Evolutionary conservation across 345 rosid genomes (phyloP).

Genomic region (Citrus medica): DNA sequence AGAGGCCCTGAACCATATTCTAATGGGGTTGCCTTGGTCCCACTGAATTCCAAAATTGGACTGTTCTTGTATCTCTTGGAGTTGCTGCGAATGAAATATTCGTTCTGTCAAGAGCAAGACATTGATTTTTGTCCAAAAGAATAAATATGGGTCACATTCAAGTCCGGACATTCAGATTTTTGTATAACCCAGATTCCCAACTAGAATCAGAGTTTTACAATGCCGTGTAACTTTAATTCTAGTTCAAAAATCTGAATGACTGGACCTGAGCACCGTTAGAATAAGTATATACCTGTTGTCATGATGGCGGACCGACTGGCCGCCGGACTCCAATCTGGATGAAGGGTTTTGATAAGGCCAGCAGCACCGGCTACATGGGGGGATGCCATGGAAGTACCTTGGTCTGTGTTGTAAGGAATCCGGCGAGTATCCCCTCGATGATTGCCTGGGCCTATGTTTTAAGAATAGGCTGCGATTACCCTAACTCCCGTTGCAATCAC

Average conservation of each 20-base stretch:
- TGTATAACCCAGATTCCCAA: too few relatives aligned
- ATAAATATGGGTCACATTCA: too few relatives aligned
- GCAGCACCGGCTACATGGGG: slow-evolving; percentile 52
- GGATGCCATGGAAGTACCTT: slow-evolving; percentile 61
- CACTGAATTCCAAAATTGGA: background rate
- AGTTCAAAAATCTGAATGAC: too few relatives aligned
- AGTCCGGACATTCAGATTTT: too few relatives aligned
- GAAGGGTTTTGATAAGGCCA: slow-evolving; percentile 45
- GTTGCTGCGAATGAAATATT: background rate
- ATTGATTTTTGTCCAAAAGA: too few relatives aligned
- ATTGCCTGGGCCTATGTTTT: slow-evolving; percentile 18
- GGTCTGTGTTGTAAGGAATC: slow-evolving; percentile 17
- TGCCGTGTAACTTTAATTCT: too few relatives aligned
- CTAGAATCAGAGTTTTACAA: too few relatives aligned
- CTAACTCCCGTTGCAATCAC: slow-evolving; percentile 55
- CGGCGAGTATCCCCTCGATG: slow-evolving; percentile 27
- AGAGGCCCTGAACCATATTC: background rate
- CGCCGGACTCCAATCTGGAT: slow-evolving; percentile 52
- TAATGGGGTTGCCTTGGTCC: background rate
- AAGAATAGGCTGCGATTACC: slow-evolving; percentile 40
- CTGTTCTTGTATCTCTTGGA: background rate
- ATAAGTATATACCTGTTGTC: slow-evolving; percentile 35
- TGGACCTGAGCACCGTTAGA: too few relatives aligned
- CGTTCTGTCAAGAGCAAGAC: too few relatives aligned
- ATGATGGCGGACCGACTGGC: slow-evolving; percentile 47